These are phyloP conservation scores for Chlamydomonas sp. DNA, from an alignment of 139 green algal genomes.

Conservation along the genomic window DNA sequence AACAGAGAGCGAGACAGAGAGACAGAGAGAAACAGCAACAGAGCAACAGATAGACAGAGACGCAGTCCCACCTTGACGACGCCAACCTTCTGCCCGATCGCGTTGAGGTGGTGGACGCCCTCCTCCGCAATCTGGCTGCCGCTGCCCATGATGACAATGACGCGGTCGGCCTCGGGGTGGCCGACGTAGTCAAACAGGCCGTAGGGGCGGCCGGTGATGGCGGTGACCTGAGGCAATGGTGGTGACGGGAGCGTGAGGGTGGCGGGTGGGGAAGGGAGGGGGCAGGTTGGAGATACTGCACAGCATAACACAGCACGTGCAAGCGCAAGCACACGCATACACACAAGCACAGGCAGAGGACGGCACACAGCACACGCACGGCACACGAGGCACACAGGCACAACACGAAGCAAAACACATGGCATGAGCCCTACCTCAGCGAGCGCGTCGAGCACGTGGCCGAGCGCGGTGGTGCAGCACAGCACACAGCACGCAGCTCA, in stretches of 20 bases:
- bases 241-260: neutral
- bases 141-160: conserved; percentile 46
- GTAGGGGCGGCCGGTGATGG: conserved; percentile 39
- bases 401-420: too few species aligned
- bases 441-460: neutral
- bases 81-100: conserved; percentile 35
- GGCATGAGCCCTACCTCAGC: neutral
- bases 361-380: too few species aligned
- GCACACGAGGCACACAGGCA: too few species aligned
- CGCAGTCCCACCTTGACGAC: conserved; percentile 35
- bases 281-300: neutral
- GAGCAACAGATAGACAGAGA: too few species aligned
- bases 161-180: conserved; percentile 34
- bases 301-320: neutral
- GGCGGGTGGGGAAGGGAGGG: too few species aligned
- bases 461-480: neutral
- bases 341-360: too few species aligned
- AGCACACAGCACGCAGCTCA: neutral
- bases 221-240: conserved; percentile 4
- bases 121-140: conserved; percentile 35
- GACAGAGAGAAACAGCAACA: neutral
- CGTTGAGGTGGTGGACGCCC: conserved; percentile 23
- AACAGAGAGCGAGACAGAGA: too few species aligned
- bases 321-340: too few species aligned
- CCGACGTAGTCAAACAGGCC: conserved; percentile 49